Evolutionary conservation across 129 eudicot species (phyloP), one percentile per base, ranked within the genome.

Genomic region (Deinandra increscens): DNA sequence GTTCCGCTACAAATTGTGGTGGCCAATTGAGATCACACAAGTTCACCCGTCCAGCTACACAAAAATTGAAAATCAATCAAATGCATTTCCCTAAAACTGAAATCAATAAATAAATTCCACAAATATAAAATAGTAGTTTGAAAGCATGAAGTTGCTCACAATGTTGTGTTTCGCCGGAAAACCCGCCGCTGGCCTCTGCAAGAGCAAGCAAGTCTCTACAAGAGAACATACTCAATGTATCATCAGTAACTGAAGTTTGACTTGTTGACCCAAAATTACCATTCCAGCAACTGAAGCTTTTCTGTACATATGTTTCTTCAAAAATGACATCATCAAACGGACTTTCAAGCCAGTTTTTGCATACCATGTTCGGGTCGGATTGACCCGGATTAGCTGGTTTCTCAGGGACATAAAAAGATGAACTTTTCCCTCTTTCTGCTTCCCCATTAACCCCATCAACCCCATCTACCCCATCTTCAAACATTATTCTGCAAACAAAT

Each of bases 301-400:
- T 51, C 34, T 39, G 46, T 34, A 72, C 56, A 60, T 77, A 41
- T 41, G 55, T 23, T 69, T 59, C 84, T 42, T 50, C 63, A 26
- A 42, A 39, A 50, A 29, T 31, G 10, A 36, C 42, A 48, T 75
- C 64, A 62, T 42, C 6, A 18, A 68, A 49, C 10, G 60, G 71
- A 39, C 48, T 73, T 29, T 61, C 65, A 19, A 73, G 69, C 76
- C 62, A 43, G 15, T 76, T 38, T 23, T 38, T 26, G 31, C 70
- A 13, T 67, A 72, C 76, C 79, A 68, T 76, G n/a, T 43, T 31
- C 54, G 43, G 55, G 34, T 53, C 59, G 41, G 78, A 11, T 17
- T 51, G 23, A 18, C 39, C 43, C 51, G 84, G 86, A 66, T 85
- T 85, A 34, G 79, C 82, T 19, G 95, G 91, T 66, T 95, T 85